phyloP scores from a whole-genome alignment of 148 eudicot genomes.

The Silene conica region DNA sequence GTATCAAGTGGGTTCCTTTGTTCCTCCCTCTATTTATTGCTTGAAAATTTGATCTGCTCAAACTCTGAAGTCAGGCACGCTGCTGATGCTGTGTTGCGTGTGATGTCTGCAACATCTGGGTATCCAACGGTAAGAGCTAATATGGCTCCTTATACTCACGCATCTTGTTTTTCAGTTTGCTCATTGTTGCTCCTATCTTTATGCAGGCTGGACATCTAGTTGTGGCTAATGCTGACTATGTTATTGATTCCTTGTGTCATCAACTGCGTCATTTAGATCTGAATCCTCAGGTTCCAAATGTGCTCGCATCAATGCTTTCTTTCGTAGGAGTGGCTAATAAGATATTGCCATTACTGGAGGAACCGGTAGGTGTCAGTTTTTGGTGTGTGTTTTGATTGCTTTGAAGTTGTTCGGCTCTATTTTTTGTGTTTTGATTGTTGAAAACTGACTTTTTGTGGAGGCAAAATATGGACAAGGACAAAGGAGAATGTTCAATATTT shows the following conservation, averaged over 20 bases:
- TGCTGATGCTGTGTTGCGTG: slow-evolving; percentile 68
- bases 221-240: slow-evolving; percentile 82
- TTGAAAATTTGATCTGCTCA: slow-evolving; percentile 80
- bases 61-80: slow-evolving; percentile 69
- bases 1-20: slow-evolving; percentile 80
- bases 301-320: slow-evolving; percentile 88
- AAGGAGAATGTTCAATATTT: neutral
- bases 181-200: slow-evolving; percentile 8
- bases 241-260: slow-evolving; percentile 81
- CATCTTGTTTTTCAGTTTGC: neutral
- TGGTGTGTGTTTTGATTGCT: slow-evolving; percentile 5
- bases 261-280: slow-evolving; percentile 87
- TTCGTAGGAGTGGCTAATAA: slow-evolving; percentile 77
- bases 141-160: neutral
- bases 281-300: slow-evolving; percentile 83
- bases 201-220: slow-evolving; percentile 89
- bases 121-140: slow-evolving; percentile 59
- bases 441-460: neutral
- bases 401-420: neutral
- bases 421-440: neutral
- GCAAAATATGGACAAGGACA: neutral
- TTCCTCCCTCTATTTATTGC: slow-evolving; percentile 75
- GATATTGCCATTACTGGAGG: slow-evolving; percentile 91
- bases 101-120: slow-evolving; percentile 60
- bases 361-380: slow-evolving; percentile 57